A percentile compares a stretch with the other conserved stretches of the same genome.
Evolutionary conservation across 2,329 filamentous ascomycete species (phyloP).

Genomic region (Exophiala oligosperma): DNA sequence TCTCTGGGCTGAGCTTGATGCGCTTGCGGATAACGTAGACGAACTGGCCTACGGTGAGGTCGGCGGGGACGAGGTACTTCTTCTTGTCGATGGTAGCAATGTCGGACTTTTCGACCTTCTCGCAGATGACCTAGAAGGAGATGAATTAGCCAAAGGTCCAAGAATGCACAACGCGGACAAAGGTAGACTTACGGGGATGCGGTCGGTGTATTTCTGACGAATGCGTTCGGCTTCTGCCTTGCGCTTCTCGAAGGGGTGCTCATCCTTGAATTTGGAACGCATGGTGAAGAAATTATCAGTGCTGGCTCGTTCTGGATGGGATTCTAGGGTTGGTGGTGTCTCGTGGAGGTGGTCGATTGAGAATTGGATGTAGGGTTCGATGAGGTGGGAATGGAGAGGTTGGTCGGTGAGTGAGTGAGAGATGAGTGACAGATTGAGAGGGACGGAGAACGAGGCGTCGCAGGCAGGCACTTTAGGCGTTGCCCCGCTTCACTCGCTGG

Average conservation of each 20-base stretch:
- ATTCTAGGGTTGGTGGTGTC: not conserved
- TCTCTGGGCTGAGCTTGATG: conserved; percentile 99
- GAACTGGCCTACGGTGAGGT: conserved; percentile 98
- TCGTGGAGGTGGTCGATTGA: not conserved
- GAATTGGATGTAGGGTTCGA: conserved; percentile 26
- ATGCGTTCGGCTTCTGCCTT: conserved; percentile 99
- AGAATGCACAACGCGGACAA: conserved; percentile 3
- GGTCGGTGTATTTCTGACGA: conserved; percentile 97
- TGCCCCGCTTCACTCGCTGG: not conserved
- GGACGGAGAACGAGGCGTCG: not conserved
- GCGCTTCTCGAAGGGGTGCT: conserved; percentile 99
- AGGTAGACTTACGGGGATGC: conserved; percentile 79
- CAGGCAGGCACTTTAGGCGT: conserved; percentile 1
- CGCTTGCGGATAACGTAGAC: conserved; percentile 99
- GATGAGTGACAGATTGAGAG: conserved; percentile 31
- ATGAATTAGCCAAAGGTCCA: conserved; percentile 17
- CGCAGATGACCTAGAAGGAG: conserved; percentile 81
- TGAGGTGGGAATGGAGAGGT: conserved; percentile 19
- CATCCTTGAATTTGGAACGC: conserved; percentile 99
- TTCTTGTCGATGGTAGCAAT: conserved; percentile 99
- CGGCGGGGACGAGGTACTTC: conserved; percentile 97
- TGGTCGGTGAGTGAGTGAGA: conserved; percentile 27
- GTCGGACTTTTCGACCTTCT: conserved; percentile 99
- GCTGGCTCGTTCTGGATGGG: conserved; percentile 21
- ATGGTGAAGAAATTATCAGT: conserved; percentile 50